Evolutionary conservation across 768 basidiomycete genomes (phyloP).

Genomic region (Mycena vulgaris): DNA sequence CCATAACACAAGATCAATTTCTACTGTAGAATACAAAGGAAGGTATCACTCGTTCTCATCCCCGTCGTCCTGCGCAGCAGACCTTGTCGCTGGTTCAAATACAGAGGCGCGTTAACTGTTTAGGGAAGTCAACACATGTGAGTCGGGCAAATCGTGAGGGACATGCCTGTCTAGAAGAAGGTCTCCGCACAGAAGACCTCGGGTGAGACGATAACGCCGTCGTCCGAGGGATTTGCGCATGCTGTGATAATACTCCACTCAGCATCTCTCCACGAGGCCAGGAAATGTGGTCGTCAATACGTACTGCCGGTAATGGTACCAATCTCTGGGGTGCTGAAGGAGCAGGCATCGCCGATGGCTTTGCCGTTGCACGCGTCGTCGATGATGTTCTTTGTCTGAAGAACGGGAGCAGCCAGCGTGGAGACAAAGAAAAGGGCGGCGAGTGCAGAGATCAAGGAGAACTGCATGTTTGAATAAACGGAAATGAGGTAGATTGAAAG

Average conservation of each 20-base stretch:
- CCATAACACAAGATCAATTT: conserved; percentile 12
- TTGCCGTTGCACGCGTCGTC: conserved; percentile 19
- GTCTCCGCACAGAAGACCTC: conserved; percentile 16
- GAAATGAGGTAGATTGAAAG: conserved; percentile 11
- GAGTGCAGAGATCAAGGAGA: conserved; percentile 12
- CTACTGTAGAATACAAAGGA: conserved; percentile 6
- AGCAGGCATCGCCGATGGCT: conserved; percentile 21
- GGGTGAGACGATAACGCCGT: conserved; percentile 12
- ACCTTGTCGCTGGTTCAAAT: conserved; percentile 12
- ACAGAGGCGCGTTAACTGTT: conserved; percentile 11
- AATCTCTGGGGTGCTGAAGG: conserved; percentile 18
- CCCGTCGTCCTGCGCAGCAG: conserved; percentile 14
- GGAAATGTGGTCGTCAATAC: conserved; percentile 14
- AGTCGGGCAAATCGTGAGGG: conserved; percentile 10
- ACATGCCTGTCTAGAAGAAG: conserved; percentile 13
- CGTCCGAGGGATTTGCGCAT: conserved; percentile 15
- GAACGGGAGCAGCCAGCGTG: conserved; percentile 16
- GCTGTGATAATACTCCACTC: conserved; percentile 12
- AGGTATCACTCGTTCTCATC: conserved; percentile 16
- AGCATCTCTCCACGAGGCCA: conserved; percentile 9
- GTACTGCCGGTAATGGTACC: conserved; percentile 19
- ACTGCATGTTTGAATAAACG: conserved; percentile 13
- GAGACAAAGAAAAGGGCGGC: conserved; percentile 6
- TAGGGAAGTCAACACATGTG: conserved; percentile 10
- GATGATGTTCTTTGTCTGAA: conserved; percentile 15